A percentile compares a stretch with the other conserved stretches of the same genome.
These are phyloP conservation scores for Phalaenopsis hybrid DNA, from an alignment of 116 monocot genomes.

Conservation along the genomic window DNA sequence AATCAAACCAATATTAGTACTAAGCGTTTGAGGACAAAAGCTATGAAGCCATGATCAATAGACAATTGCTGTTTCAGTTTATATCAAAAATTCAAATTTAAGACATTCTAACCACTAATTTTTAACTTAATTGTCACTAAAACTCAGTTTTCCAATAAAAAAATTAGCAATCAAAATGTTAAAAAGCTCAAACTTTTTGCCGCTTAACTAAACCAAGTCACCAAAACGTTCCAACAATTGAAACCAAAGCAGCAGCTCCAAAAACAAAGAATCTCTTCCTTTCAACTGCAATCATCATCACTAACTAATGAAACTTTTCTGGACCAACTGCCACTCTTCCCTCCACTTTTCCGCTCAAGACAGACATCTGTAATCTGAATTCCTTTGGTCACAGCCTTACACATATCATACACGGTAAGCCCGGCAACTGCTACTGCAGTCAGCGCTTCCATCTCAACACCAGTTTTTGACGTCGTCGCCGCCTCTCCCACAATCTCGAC, in stretches of 20 bases:
- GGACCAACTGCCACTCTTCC: constrained; percentile 76
- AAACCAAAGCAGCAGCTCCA: background rate
- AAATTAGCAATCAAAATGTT: too few species aligned
- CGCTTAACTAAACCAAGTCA: too few species aligned
- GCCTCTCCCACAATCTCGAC: constrained; percentile 67
- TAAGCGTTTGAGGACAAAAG: too few species aligned
- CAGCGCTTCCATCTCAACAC: constrained; percentile 81
- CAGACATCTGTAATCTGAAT: constrained; percentile 59
- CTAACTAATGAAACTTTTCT: constrained; percentile 23
- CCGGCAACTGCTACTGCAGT: constrained; percentile 80
- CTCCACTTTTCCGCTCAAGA: constrained; percentile 64
- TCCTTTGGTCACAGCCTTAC: constrained; percentile 85
- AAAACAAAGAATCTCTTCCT: background rate
- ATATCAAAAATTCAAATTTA: too few species aligned
- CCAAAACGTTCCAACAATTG: too few species aligned
- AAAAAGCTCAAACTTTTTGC: too few species aligned
- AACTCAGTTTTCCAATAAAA: too few species aligned
- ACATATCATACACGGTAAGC: constrained; percentile 94
- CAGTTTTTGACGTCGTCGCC: constrained; percentile 55
- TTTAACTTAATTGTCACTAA: too few species aligned
- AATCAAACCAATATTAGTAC: too few species aligned
- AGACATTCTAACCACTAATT: too few species aligned
- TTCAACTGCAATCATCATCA: background rate
- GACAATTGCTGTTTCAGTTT: too few species aligned
- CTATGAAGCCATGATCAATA: too few species aligned